These are phyloP conservation scores for Maudiozyma serrabonitensis DNA, from an alignment of 805 yeast genomes.

Conservation along the genomic window DNA sequence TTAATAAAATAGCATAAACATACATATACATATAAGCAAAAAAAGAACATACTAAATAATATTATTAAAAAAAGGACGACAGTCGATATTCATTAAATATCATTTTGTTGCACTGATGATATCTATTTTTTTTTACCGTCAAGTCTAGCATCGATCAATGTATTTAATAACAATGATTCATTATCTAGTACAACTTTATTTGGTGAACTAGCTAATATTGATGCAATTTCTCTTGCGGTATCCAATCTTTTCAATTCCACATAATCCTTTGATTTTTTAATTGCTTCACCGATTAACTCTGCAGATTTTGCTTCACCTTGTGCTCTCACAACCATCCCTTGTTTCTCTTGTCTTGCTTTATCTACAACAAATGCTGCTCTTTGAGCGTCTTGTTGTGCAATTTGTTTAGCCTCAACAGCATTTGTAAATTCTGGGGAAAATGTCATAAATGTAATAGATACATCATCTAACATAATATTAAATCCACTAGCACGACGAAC, in stretches of 20 bases:
- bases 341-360: slow-evolving; percentile 95
- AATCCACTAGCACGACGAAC: slow-evolving; percentile 86
- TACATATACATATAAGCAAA: neutral
- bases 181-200: slow-evolving; percentile 86
- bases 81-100: neutral
- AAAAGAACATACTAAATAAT: neutral
- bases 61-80: neutral
- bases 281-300: slow-evolving; percentile 97
- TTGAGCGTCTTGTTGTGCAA: slow-evolving; percentile 99
- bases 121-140: slow-evolving; percentile 2
- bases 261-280: slow-evolving; percentile 90
- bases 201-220: slow-evolving; percentile 74
- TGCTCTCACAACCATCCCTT: slow-evolving; percentile 92
- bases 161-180: slow-evolving; percentile 83
- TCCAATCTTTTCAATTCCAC: slow-evolving; percentile 95
- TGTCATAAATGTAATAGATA: slow-evolving; percentile 92
- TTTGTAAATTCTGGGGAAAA: slow-evolving; percentile 95
- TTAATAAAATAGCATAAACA: neutral
- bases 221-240: slow-evolving; percentile 93
- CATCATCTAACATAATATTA: slow-evolving; percentile 85
- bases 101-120: neutral
- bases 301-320: slow-evolving; percentile 98
- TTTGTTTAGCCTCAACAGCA: slow-evolving; percentile 97
- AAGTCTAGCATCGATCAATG: slow-evolving; percentile 65
- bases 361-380: slow-evolving; percentile 96